Base-by-base conservation (phyloP, 371 early-diverging fungal species). In the Sporodiniella umbellata region DNA sequence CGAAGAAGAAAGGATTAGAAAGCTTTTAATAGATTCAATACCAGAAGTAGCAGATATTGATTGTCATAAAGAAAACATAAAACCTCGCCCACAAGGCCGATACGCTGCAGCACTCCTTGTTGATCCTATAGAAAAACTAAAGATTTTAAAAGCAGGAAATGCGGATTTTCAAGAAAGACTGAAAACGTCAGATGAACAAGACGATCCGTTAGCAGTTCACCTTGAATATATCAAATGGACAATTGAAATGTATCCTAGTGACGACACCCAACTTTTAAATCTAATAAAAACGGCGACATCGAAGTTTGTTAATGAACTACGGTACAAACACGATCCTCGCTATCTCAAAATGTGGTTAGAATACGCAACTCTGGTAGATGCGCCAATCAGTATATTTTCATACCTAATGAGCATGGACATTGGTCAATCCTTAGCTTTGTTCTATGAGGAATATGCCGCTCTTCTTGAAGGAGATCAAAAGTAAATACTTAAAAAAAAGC, bases 1-100 rank as follows among this genome's bases (percentile, higher is more conserved):
- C 23, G 51, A 33, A 30, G 50, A 51, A 15, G 51, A 60, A 17
- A 44, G 54, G 10, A 28, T 28, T 28, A 28, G 26, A 26, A 8
- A n/a, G n/a, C 35, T 11, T 11, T 26, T 65, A 17, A 28, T 64
- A 26, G 57, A 48, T 23, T 43, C 50, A 4, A 62, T 73, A 2
- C 75, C 77, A 11, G 46, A 61, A 40, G 69, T 72, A 22, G 56
- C 44, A 10, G 45, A 53, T 5, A 48, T 92, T 44, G 90, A 89
- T 56, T 62, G 70, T 15, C 81, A 86, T 40, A 91, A 92, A 62
- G 94, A 94, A 67, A 94, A 94, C 68, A 90, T 94, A 30, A 64
- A 72, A 26, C 91, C 90, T 19, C 60, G 81, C 15, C 62, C 65
- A 1, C 58, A 81, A 33, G 94, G 94, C 1, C 79, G 92, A 10